Evolutionary conservation across 352 stramenopile species (phyloP), one percentile per base, ranked within the genome.

Genomic region (Phytophthora lateralis): DNA sequence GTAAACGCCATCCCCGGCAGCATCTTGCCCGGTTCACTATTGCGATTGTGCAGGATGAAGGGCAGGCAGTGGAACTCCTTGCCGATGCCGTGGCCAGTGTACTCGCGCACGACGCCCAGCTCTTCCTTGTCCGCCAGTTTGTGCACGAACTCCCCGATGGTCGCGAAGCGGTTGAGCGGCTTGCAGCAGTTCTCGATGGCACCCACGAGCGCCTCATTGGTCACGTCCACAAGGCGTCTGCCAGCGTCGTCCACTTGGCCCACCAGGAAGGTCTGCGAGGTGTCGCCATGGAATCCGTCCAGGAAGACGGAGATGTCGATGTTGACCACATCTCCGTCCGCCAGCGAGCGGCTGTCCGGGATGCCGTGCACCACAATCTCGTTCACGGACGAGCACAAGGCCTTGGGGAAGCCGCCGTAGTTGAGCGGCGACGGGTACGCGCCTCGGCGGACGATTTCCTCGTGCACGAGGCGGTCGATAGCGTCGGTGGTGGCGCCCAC

Each of bases 351-450:
- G 32, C 78, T 88, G 78, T 99, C 97, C 0, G 97, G 97, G 69
- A 99, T 99, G 50, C 95, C 96, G 69, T 99, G 97, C 57, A 98
- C 98, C 9, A 98, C 88, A 39, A 99, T 87, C 69, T 99, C 97
- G 76, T 99, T 99, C 46, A 99, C 88, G 14, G 80, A 97, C 42
- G 90, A 90, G 76, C 96, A 99, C 24, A 99, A 74, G 37, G 93
- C 96, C 80, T 99, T 98, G 58, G 94, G 90, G 69, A 98, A 98
- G 48, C 89, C 85, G 41, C 81, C 79, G 66, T 99, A 98, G 63
- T 96, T 95, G n/a, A 98, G 79, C 55, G 95, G 95, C 35, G 89
- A 96, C 42, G 85, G 78, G 61, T 98, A 98, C 35, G 90, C 96
- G 15, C 80, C 80, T 30, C 74, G 69, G 6, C 75, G 77, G 38